Evolutionary conservation across 1,139 yeast species (phyloP).

Genomic region (Magnusiomyces fungicola): DNA sequence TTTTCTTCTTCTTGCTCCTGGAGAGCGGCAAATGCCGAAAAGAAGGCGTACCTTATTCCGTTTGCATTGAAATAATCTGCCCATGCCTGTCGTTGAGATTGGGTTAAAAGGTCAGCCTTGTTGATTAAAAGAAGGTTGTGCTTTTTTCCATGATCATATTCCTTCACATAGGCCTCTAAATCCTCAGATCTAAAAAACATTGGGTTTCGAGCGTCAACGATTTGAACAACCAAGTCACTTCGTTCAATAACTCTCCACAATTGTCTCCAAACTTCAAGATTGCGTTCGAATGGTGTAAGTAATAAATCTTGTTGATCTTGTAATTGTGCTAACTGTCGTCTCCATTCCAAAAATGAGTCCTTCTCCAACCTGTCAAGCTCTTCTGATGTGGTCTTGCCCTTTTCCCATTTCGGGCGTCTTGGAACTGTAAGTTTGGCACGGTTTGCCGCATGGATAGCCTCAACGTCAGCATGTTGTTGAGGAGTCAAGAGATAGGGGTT

Average conservation of each 20-base stretch:
- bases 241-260: conserved; percentile 98
- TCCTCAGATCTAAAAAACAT: conserved; percentile 83
- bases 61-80: conserved; percentile 67
- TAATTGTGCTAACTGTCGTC: conserved; percentile 76
- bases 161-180: conserved; percentile 75
- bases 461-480: conserved; percentile 59
- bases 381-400: conserved; percentile 50
- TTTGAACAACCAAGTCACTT: conserved; percentile 89
- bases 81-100: conserved; percentile 75
- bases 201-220: conserved; percentile 97
- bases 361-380: conserved; percentile 86
- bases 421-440: conserved; percentile 87
- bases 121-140: conserved; percentile 78
- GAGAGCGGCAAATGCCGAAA: conserved; percentile 77
- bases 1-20: conserved; percentile 23
- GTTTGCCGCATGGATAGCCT: conserved; percentile 40
- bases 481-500: conserved; percentile 54
- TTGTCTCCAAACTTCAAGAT: conserved; percentile 97
- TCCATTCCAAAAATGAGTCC: conserved; percentile 88
- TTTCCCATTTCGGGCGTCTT: conserved; percentile 81
- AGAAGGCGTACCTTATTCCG: conserved; percentile 79
- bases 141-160: conserved; percentile 57
- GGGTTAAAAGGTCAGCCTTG: conserved; percentile 83
- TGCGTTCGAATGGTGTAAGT: conserved; percentile 94
- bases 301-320: conserved; percentile 77